Evolutionary conservation across 2,329 filamentous ascomycete genomes (phyloP), one percentile per base, ranked within the genome.

Genomic region (Trichothecium sympodiale): DNA sequence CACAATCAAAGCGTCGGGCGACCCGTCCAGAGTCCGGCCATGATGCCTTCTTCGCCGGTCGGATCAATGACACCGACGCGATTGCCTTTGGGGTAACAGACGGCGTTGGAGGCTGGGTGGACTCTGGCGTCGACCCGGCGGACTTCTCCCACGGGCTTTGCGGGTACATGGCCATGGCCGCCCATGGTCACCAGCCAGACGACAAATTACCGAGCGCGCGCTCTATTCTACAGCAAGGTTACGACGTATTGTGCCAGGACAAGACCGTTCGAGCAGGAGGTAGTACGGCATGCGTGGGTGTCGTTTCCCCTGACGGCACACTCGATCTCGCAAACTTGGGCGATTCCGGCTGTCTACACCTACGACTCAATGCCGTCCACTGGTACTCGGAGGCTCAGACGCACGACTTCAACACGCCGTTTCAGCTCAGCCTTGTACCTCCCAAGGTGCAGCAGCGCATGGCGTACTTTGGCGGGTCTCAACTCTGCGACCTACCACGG

Each of bases 371-470:
- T 46, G 85, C 83, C 12, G 83, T 98, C 23, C 81, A 91, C 55
- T 74, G 81, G 38, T 80, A 78, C 52, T 94, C 87, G 2, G 74
- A 79, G 33, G 82, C 86, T 17, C 91, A 98, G 59, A 95, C 87
- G 1, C 91, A 98, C 57, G 87, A 81, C 30, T 98, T 98, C 71
- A 98, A 98, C 59, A 96, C 91, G 0, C 91, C 91, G 0, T 98
- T 84, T 53, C 91, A 98, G 57, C 73, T 98, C 29, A 89, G 86
- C 36, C 78, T 94, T 36, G 80, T 95, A 7, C 89, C 91, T 1
- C 74, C 81, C 4, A 76, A 74, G 47, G 80, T 94, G 60, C 72
- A 86, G 38, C 74, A 77, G 16, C 83, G 91, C 49, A 81, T 87
- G 48, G 76, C 79, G 10, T 75, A 85, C 18, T 96, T 94, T 55